phyloP scores from a whole-genome alignment of 495 filamentous ascomycete species.

The Neurospora hispaniola region DNA sequence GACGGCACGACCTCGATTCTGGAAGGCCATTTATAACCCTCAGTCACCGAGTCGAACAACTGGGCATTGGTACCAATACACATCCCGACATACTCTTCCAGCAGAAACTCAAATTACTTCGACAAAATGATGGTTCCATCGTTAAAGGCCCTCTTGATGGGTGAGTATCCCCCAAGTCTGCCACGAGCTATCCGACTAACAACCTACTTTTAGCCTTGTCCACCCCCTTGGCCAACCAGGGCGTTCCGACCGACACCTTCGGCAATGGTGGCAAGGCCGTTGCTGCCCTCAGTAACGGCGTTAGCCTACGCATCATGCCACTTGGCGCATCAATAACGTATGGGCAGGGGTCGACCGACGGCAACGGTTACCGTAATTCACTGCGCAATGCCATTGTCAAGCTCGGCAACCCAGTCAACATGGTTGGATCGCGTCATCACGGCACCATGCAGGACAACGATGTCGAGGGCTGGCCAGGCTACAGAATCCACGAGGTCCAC shows the following conservation, averaged over 20 bases:
- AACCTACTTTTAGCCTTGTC: slow-evolving; percentile 10
- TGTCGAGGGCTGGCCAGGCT: slow-evolving; percentile 41
- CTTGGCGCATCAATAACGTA: slow-evolving; percentile 48
- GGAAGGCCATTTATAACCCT: not conserved
- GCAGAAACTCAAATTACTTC: not conserved
- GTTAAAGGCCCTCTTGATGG: slow-evolving; percentile 4
- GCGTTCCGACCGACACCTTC: slow-evolving; percentile 15
- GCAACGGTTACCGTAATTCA: slow-evolving; percentile 27
- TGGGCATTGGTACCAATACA: not conserved
- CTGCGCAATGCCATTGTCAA: slow-evolving; percentile 19
- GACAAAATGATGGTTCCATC: slow-evolving; percentile 4
- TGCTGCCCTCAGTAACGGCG: slow-evolving; percentile 10
- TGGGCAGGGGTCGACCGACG: slow-evolving; percentile 27
- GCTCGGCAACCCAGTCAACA: slow-evolving; percentile 32
- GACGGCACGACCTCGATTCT: not conserved
- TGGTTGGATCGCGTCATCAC: slow-evolving; percentile 35
- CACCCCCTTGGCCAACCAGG: slow-evolving; percentile 15
- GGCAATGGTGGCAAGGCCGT: slow-evolving; percentile 5
- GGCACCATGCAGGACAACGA: slow-evolving; percentile 44
- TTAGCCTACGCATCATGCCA: slow-evolving; percentile 37
- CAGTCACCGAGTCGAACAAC: not conserved
- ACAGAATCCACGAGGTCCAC: slow-evolving; percentile 35
- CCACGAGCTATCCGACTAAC: not conserved
- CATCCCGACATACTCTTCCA: not conserved
- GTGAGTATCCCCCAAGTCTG: not conserved